A percentile compares a stretch with the other conserved stretches of the same genome.
Conservation (phyloP, 768 basidiomycete genomes). For the Hirschioporus abietinus region DNA sequence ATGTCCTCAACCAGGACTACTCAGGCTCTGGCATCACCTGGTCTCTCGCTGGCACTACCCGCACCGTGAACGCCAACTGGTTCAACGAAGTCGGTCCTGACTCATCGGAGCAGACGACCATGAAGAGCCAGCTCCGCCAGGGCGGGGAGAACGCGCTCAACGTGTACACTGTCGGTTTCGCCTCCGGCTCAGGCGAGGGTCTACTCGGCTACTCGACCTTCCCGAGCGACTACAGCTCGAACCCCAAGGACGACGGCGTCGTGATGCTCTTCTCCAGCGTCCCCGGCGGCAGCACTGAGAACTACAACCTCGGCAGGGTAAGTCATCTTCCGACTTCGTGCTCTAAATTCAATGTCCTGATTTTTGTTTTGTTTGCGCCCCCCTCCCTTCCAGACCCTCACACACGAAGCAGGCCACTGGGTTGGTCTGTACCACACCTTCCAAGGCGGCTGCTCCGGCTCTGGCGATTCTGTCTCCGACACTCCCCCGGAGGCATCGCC, state of each 20-base stretch:
- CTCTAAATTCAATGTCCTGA: background rate
- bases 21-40: conserved; percentile 14
- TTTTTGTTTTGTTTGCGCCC: background rate
- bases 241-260: conserved; percentile 31
- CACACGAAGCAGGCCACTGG: conserved; percentile 61
- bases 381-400: conserved; percentile 34
- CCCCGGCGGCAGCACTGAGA: conserved; percentile 36
- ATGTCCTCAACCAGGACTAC: conserved; percentile 16
- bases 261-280: conserved; percentile 34
- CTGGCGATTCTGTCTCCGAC: conserved; percentile 40
- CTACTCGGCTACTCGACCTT: conserved; percentile 34
- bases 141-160: conserved; percentile 26
- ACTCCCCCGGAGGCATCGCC: conserved; percentile 42
- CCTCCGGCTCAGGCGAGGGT: conserved; percentile 27
- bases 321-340: background rate
- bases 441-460: conserved; percentile 40
- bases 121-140: conserved; percentile 32
- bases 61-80: conserved; percentile 19
- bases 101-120: conserved; percentile 26
- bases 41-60: conserved; percentile 15
- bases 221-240: conserved; percentile 24
- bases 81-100: conserved; percentile 20
- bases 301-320: conserved; percentile 28
- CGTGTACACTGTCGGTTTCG: conserved; percentile 35
- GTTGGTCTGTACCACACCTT: conserved; percentile 55